Percentiles rank a stretch among this genome's conserved stretches.
Evolutionary conservation across 306 rosid species (phyloP).

Genomic region (Rosa persica): DNA sequence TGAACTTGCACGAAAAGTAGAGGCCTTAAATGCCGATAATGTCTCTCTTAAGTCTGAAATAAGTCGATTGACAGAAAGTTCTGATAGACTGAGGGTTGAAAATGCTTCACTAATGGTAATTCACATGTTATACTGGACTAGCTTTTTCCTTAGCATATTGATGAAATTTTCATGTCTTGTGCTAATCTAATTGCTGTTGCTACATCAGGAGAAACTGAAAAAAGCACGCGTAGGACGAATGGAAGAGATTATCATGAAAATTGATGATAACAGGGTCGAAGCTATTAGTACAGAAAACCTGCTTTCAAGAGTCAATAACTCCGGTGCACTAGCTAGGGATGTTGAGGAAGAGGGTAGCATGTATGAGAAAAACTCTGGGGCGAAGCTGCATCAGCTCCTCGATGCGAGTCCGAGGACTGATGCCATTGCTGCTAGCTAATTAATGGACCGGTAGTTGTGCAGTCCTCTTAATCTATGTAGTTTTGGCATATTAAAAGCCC

Average conservation of each 20-base stretch:
- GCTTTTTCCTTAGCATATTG: neutral
- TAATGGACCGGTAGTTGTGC: conserved; percentile 26
- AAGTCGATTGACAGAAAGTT: conserved; percentile 53
- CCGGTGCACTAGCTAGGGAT: conserved; percentile 50
- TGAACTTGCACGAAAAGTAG: conserved; percentile 75
- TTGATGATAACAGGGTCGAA: conserved; percentile 50
- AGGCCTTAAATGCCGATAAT: conserved; percentile 58
- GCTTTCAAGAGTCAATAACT: conserved; percentile 66
- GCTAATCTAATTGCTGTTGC: conserved; percentile 21
- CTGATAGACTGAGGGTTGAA: conserved; percentile 71
- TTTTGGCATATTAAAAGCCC: conserved; percentile 98
- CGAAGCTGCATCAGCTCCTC: conserved; percentile 86
- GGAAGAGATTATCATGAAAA: conserved; percentile 49
- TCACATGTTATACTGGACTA: neutral
- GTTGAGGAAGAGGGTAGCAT: conserved; percentile 53
- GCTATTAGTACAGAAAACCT: conserved; percentile 73
- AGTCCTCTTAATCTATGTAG: conserved; percentile 49
- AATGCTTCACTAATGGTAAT: conserved; percentile 69
- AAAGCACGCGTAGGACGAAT: conserved; percentile 50
- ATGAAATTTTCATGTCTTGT: neutral
- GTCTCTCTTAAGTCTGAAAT: conserved; percentile 63
- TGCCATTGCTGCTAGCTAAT: conserved; percentile 84
- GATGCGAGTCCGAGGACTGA: conserved; percentile 79
- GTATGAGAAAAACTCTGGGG: conserved; percentile 69
- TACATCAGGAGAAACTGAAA: conserved; percentile 69